Base-by-base conservation (phyloP, 2,329 filamentous ascomycete species). In the Fusarium nanum region DNA sequence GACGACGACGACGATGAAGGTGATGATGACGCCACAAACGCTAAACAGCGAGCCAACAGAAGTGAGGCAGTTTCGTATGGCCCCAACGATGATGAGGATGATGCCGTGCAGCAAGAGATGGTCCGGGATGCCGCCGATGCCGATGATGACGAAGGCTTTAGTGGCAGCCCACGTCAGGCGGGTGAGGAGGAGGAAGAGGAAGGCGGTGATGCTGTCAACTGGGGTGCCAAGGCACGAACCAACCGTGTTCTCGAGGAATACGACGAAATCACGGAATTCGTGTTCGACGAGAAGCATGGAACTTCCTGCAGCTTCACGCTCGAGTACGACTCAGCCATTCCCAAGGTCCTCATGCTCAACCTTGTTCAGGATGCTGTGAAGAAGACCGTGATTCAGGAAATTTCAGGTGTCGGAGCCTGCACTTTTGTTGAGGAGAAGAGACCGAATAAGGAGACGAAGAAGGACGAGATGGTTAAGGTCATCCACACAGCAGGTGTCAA, bases 281-380 rank as follows among this genome's bases (percentile, higher is more conserved):
- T 87, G 71, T 97, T 94, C 78, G 92, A 97, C 79, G 89, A 93
- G 73, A 84, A 84, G 60, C 83, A 83, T 20, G 94, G 93, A 70
- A 87, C 87, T 42, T 92, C 89, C 84, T 97, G 93, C 80, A 88
- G 91, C 70, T 89, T 98, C 76, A 92, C 92, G 18, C 88, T 98
- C 64, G 93, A 92, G 80, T 98, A 97, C 78, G 89, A 93, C 68
- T 88, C 91, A 44, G 84, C 88, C 45, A 92, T 92, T 16, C 92
- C 95, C 70, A 99, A 99, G 83, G 87, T 99, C 49, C 88, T 99
- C 64, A 96, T 99, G 88, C 89, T 98, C 62, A 93, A 92, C 75
- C 86, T 98, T 61, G 92, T 98, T 57, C 94, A 98, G 80, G 87
- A 90, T 18, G 93, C 93, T 14, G 89, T 93, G 56, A 89, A 89